A percentile compares a stretch with the other conserved stretches of the same genome.
These are phyloP conservation scores for Aspergillus ostianus DNA, from an alignment of 495 filamentous ascomycete species.

Conservation along the genomic window DNA sequence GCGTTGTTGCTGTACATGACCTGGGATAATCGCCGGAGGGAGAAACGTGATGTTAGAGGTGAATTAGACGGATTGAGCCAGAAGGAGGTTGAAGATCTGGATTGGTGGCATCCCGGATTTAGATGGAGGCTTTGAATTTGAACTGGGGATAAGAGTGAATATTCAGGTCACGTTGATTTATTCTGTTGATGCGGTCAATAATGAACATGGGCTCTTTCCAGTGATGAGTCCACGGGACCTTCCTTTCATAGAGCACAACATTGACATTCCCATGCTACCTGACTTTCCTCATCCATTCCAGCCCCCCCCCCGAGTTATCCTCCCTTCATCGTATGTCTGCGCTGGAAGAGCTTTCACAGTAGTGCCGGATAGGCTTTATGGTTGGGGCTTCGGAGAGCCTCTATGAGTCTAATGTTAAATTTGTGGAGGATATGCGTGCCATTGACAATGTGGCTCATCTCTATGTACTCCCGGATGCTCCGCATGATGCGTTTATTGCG, in stretches of 20 bases:
- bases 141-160: too few relatives aligned
- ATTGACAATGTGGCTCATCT: background rate
- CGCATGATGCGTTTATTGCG: background rate
- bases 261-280: too few relatives aligned
- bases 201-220: too few relatives aligned
- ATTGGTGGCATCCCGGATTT: conserved; percentile 8
- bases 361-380: too few relatives aligned
- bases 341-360: too few relatives aligned
- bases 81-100: background rate
- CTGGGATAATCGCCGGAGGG: conserved; percentile 5
- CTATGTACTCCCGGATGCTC: background rate
- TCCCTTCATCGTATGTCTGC: too few relatives aligned
- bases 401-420: background rate
- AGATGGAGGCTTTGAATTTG: conserved; percentile 5
- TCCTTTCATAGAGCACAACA: too few relatives aligned
- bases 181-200: too few relatives aligned
- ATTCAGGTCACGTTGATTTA: too few relatives aligned
- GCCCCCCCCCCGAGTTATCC: too few relatives aligned
- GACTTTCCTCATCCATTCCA: too few relatives aligned
- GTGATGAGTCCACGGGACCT: too few relatives aligned
- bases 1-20: conserved; percentile 2
- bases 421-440: background rate
- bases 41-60: background rate
- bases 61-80: background rate
- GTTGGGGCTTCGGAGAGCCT: background rate